Evolutionary conservation across 2,329 filamentous ascomycete species (phyloP), one percentile per base, ranked within the genome.

Genomic region (Anthostomella pinea): DNA sequence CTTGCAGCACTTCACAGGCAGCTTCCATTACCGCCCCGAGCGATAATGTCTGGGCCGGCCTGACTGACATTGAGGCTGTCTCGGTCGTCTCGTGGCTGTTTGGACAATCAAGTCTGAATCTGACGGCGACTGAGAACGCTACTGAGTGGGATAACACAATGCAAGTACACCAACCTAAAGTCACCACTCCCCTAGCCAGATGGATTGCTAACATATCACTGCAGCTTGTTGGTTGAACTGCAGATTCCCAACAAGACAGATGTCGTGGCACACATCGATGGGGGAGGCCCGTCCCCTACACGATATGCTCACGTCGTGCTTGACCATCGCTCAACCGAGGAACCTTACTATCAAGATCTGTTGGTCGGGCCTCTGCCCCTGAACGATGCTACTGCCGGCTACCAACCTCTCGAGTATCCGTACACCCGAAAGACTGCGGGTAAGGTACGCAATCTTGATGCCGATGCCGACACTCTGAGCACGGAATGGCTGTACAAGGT

Each of bases 201-300:
- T n/a, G n/a, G n/a, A n/a, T n/a, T 26, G 24, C 15, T 26, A 23
- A n/a, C 21, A 8, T n/a, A 23, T 26, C 5, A 26, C 11, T 23
- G 15, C 11, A 26, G 24, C 5, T 14, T 26, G 5, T 11, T 26
- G 5, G 24, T 26, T 26, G 24, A 26, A 26, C 24, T 26, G n/a
- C 24, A 26, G 5, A 26, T 26, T n/a, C 24, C 24, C 6, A 26
- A 26, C n/a, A 26, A 26, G 24, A 26, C 24, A 26, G 24, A 26
- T 14, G 24, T 14, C 6, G 24, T 26, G 24, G n/a, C 24, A n/a
- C 15, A n/a, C 11, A 11, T 26, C 11, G 24, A 26, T 13, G n/a
- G 24, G 5, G 6, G 5, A 5, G n/a, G 11, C 24, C 6, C 24
- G 6, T 10, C 24, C 11, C 24, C 24, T 6, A 26, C 24, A n/a